Evolutionary conservation across 2,329 filamentous ascomycete species (phyloP), one percentile per base, ranked within the genome.

Genomic region (Huntiella bhutanensis): DNA sequence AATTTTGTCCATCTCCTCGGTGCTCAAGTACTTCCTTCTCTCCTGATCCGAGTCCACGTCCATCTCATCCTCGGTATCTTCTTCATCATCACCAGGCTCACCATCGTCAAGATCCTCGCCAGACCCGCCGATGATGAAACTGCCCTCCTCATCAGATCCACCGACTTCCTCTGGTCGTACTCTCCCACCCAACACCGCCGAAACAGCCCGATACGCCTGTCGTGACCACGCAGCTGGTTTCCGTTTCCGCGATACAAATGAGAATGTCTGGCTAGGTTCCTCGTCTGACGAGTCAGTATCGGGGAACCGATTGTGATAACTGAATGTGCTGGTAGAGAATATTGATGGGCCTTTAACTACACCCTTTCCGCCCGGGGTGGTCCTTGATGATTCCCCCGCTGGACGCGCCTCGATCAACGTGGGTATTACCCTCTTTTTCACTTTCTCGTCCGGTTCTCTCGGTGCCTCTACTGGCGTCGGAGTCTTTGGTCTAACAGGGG

Each of bases 151-250:
- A 32, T 28, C 12, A 53, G 50, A 35, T 49, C 22, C 22, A 7
- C 8, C 6, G 7, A 28, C 22, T 28, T 28, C 22, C 22, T 28
- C 22, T 28, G 22, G 22, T 10, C 22, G 22, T 28, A 28, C 8
- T 10, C 22, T 28, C 22, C 36, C 38, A 13, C 47, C 33, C 5
- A 73, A 54, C 22, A 66, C 58, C 19, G 57, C 58, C 50, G 60
- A 65, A 52, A 72, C 61, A 0, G 57, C 53, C 4, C 53, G 57
- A 46, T 65, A 54, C 2, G 68, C 63, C 45, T 66, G 69, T 2
- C 64, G 53, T 37, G 65, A 62, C 32, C 62, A 64, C 0, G 68
- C 70, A 4, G 57, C 56, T 1, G 67, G 63, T 1, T 67, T 54
- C 2, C 48, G 46, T 10, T 55, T 55, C 16, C 52, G 53, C 10